phyloP scores from a whole-genome alignment of 1,139 yeast genomes.

The Pichia sp. region DNA sequence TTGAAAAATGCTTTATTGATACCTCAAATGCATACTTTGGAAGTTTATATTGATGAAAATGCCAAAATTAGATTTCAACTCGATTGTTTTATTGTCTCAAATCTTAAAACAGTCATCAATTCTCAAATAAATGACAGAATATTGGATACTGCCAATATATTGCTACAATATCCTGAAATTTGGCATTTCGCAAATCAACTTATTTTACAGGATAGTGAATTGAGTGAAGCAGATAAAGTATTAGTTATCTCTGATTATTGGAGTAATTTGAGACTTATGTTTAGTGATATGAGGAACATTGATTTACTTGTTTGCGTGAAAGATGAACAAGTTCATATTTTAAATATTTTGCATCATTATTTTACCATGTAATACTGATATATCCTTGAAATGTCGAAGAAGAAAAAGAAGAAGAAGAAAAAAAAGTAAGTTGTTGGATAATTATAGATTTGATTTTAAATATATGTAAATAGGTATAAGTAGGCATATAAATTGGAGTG shows the following conservation, averaged over 20 bases:
- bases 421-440: background rate
- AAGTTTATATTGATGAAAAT: background rate
- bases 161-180: slow-evolving; percentile 7
- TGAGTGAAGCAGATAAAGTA: background rate
- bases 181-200: slow-evolving; percentile 8
- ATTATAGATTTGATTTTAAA: background rate
- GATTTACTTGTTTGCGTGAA: slow-evolving; percentile 11
- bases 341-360: slow-evolving; percentile 13
- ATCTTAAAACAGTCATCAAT: background rate
- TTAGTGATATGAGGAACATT: slow-evolving; percentile 5
- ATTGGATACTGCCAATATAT: slow-evolving; percentile 8
- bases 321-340: background rate
- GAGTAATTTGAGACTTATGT: slow-evolving; percentile 9
- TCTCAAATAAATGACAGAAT: slow-evolving; percentile 1
- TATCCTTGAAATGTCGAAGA: background rate
- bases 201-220: slow-evolving; percentile 1
- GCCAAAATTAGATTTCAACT: background rate
- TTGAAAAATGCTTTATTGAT: slow-evolving; percentile 9
- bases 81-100: background rate
- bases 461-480: background rate
- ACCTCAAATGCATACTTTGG: slow-evolving; percentile 2
- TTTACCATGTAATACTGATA: too few species aligned
- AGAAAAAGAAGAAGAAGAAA: background rate
- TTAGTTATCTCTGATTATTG: slow-evolving; percentile 3
- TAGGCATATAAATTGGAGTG: too few species aligned